phyloP scores from a whole-genome alignment of 768 basidiomycete genomes.

The Amanita thiersii region DNA sequence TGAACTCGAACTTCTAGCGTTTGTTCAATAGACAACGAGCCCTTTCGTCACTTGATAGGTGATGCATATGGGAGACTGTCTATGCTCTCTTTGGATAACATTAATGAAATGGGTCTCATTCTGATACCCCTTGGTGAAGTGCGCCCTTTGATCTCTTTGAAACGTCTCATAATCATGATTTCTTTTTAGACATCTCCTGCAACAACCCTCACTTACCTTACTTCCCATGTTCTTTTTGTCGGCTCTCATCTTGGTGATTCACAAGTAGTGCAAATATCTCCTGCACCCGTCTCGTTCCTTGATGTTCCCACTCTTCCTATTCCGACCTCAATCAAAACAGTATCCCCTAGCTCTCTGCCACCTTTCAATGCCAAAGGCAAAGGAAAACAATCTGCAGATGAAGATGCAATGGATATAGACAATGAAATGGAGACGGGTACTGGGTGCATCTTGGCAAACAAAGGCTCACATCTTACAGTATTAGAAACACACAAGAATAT shows the following conservation, averaged over 20 bases:
- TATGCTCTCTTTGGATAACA: constrained; percentile 47
- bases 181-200: constrained; percentile 56
- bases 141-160: constrained; percentile 11
- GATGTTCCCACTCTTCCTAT: constrained; percentile 43
- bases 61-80: constrained; percentile 67
- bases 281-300: constrained; percentile 31
- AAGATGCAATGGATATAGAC: constrained; percentile 25
- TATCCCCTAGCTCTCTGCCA: constrained; percentile 26
- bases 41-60: constrained; percentile 49
- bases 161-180: constrained; percentile 7
- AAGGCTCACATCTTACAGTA: constrained; percentile 52
- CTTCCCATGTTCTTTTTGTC: constrained; percentile 62
- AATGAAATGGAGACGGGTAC: constrained; percentile 19
- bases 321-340: constrained; percentile 35
- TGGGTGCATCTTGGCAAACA: constrained; percentile 42
- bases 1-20: constrained; percentile 28
- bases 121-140: constrained; percentile 72
- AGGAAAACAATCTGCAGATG: constrained; percentile 27
- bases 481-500: constrained; percentile 67
- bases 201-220: constrained; percentile 63
- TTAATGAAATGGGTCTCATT: constrained; percentile 34
- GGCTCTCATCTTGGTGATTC: constrained; percentile 82
- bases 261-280: constrained; percentile 58
- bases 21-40: constrained; percentile 38
- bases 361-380: constrained; percentile 22